phyloP scores from a whole-genome alignment of 176 grass and related monocot genomes.

The Ananas comosus region DNA sequence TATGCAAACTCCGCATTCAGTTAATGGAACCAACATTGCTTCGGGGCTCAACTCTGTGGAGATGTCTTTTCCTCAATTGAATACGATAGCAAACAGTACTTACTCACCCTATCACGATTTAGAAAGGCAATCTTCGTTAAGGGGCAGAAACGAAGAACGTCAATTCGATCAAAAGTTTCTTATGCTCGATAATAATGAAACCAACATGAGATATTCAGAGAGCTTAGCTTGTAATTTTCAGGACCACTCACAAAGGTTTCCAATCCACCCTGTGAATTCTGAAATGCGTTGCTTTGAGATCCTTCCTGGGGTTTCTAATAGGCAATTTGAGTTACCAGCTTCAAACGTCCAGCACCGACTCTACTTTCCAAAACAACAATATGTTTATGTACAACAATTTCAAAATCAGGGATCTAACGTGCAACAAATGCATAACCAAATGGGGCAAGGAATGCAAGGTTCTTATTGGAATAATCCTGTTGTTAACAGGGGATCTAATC shows the following conservation, averaged over 20 bases:
- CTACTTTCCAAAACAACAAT: conserved; percentile 16
- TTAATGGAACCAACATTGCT: background rate
- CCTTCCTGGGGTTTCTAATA: conserved; percentile 7
- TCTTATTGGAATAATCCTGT: conserved; percentile 7
- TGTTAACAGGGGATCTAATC: conserved; percentile 23
- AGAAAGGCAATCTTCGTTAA: background rate
- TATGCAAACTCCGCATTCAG: background rate
- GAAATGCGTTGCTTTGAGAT: background rate
- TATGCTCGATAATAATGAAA: conserved; percentile 15
- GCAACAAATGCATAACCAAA: conserved; percentile 17
- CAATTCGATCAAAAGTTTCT: background rate
- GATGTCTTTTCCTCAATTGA: background rate
- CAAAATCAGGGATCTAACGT: conserved; percentile 27
- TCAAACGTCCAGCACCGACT: conserved; percentile 18
- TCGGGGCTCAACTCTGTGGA: background rate
- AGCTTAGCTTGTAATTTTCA: conserved; percentile 15
- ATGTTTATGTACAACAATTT: conserved; percentile 34
- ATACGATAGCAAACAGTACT: background rate
- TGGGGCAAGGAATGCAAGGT: conserved; percentile 6
- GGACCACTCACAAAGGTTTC: conserved; percentile 11
- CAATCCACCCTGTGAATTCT: conserved; percentile 16
- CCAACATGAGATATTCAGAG: conserved; percentile 10
- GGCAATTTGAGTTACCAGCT: conserved; percentile 18
- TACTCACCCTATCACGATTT: background rate
- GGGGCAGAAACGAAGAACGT: conserved; percentile 1